Evolutionary conservation across 441 rosid species (phyloP), one percentile per base, ranked within the genome.

Genomic region (Rhodomyrtus psidioides): DNA sequence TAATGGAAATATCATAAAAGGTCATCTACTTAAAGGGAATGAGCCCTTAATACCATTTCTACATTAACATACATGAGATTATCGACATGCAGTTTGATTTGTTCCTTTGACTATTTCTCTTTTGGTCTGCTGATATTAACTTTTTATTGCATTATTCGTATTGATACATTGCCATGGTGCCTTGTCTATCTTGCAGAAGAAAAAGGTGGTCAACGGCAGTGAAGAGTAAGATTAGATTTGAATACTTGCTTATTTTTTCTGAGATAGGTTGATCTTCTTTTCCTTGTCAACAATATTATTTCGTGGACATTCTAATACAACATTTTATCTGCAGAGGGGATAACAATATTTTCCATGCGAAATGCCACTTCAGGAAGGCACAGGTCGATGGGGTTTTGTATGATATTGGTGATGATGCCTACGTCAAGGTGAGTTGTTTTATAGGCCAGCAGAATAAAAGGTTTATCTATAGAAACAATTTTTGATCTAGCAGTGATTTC

Each of bases 331-430:
- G 57, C 27, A 81, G 87, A 55, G 53, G 83, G 65, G 57, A n/a
- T 81, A 92, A 91, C 49, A 93, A 90, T 55, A 56, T 87, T 1
- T 82, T 91, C 51, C 91, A 44, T 28, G 93, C 95, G 4, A 86
- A 87, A 27, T 26, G 89, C 82, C 96, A 95, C 56, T 94, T 85
- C 46, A 75, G 27, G 1, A 62, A 82, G 57, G 97, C 94, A 0
- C 49, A 87, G 34, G 93, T 94, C 21, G 96, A 94, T 85, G 27
- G 81, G 19, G 16, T 81, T 16, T 59, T 57, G 1, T 94, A 88
- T 82, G 82, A 91, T 55, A 92, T 95, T 30, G 79, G 90, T 55
- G 95, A 95, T 56, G 93, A 93, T 85, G 98, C 96, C 12, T 87
- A 91, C 84, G 98, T 95, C 30, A 70, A 94, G 81, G 97, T 92